Base-by-base conservation (phyloP, 192 early-diverging fungal species). In the Linderina pennispora region DNA sequence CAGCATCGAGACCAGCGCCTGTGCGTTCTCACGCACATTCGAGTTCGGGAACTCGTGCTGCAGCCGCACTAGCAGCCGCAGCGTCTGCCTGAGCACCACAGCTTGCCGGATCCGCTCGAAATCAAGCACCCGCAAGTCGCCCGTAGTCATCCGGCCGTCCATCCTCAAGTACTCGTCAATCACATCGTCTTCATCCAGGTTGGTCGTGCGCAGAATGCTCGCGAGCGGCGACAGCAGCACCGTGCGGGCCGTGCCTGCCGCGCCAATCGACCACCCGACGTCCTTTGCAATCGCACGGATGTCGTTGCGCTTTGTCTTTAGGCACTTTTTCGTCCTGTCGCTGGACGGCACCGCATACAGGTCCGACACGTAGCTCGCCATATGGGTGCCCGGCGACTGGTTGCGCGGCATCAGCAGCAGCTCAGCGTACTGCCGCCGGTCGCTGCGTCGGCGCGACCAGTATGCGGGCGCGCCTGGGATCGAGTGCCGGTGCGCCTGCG, bases 61-160 rank as follows among this genome's bases (percentile, higher is more conserved):
- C 46, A 62, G 25, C 1, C 59, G 66, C 38, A 70, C 40, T 43
- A 70, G 54, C 21, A 44, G 46, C 23, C 66, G 48, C 28, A 61
- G 35, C 16, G 55, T 41, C 40, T 44, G 41, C 4, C 66, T 58
- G 36, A 70, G 25, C 13, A 58, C 36, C 13, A 51, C 50, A 21
- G 62, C 58, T 42, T 70, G 59, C 51, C 62, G 66, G 33, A 62
- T 53, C 31, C 45, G 35, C 8, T 62, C 66, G 51, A 70, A 70
- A 46, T 70, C 66, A 8, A 42, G 33, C 21, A n/a, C n/a, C n/a
- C 52, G 45, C 46, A 45, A 57, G 38, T 53, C 45, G 33, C 43
- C 55, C 24, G 49, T 11, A 31, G 50, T 14, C 9, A 16, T 3
- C 9, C 33, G 43, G 39, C 50, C 53, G 25, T 43, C 53, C 1